These are phyloP conservation scores for Salix purpurea DNA, from an alignment of 345 rosid species.

Conservation along the genomic window DNA sequence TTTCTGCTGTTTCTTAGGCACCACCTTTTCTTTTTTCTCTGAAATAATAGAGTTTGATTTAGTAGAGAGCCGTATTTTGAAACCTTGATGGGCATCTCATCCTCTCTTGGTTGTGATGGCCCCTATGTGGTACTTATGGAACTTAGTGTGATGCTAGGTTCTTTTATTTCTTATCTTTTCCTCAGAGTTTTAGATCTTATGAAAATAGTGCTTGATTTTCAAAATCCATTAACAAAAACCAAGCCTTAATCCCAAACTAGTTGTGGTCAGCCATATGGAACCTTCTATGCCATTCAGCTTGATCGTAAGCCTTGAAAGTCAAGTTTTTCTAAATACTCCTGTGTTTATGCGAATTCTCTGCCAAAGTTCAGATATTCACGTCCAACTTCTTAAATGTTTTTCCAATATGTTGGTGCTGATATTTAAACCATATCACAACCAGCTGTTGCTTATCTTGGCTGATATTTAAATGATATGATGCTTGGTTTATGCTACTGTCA, in stretches of 20 bases:
- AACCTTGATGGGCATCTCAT: background rate
- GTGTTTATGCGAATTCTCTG: background rate
- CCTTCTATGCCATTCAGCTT: background rate
- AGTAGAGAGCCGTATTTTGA: background rate
- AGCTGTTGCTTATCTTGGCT: background rate
- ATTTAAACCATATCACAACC: background rate
- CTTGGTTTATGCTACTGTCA: background rate
- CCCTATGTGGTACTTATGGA: background rate
- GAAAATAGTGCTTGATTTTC: background rate
- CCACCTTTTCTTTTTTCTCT: background rate
- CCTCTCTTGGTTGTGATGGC: background rate
- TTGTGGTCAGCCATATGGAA: background rate
- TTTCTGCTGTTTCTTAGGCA: background rate
- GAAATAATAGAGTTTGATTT: background rate
- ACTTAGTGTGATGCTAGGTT: background rate
- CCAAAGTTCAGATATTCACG: background rate
- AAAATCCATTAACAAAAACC: background rate
- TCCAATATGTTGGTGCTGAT: background rate
- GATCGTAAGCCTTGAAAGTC: background rate
- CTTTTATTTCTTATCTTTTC: background rate
- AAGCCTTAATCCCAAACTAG: background rate
- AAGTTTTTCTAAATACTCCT: background rate
- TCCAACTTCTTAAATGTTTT: background rate
- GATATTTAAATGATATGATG: background rate
- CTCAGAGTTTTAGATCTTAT: background rate